Evolutionary conservation across 2,329 filamentous ascomycete genomes (phyloP), one percentile per base, ranked within the genome.

Genomic region (Drechslerella stenobrocha): DNA sequence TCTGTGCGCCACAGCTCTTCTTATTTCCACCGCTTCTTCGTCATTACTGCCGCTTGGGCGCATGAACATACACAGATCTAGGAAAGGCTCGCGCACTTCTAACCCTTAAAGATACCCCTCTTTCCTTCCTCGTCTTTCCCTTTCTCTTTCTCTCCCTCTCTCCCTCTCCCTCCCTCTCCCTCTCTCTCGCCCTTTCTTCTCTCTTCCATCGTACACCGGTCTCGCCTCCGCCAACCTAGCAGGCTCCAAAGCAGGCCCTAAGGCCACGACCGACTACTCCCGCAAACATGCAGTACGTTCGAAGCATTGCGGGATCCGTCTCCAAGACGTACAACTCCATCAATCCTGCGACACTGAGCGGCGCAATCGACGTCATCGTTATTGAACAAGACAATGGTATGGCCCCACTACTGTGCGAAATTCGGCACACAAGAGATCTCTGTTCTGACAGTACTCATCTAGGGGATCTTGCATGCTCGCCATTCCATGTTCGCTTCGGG

Each of bases 241-340:
- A 30, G n/a, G n/a, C n/a, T n/a, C n/a, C n/a, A n/a, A n/a, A n/a
- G n/a, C n/a, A n/a, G n/a, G 35, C 13, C 23, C n/a, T 23, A 40
- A 46, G 6, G 30, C 35, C 30, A 28, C 44, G 2, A 15, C 22
- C 58, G 46, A 24, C 28, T 24, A 26, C n/a, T 23, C 11, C 23
- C 23, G 48, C 40, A 46, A 35, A 58, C 26, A 67, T 67, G 63
- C 63, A 67, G 63, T 67, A 67, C 40, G 63, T 67, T 44, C 59
- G 63, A 52, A 95, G 91, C 75, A 84, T 97, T 74, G 93, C 90
- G 77, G 91, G 91, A 76, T 95, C 90, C 52, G 92, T 98, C 74
- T 95, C 91, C 73, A 96, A 93, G 79, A 92, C 93, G 77, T 98
- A 93, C 93, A 98, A 98, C 78, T 96, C 91, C 23, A 95, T 98